phyloP scores from a whole-genome alignment of 176 grass and related monocot species.

The Carex myosuroides region DNA sequence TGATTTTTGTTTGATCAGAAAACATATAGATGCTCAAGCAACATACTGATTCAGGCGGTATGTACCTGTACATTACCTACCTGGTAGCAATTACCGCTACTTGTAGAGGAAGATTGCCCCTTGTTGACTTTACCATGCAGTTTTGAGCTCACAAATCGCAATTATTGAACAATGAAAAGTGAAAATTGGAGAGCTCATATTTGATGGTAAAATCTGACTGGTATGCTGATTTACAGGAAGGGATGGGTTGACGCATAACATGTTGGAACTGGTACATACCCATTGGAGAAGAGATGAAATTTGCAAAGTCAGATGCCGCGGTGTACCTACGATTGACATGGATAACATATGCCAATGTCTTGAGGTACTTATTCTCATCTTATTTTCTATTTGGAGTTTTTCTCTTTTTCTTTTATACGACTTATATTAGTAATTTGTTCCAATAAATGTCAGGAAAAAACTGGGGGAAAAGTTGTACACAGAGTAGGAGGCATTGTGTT shows the following conservation, averaged over 20 bases:
- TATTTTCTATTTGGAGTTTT: slow-evolving; percentile 3
- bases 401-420: background rate
- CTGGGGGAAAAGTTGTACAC: slow-evolving; percentile 73
- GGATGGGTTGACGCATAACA: slow-evolving; percentile 98
- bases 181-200: slow-evolving; percentile 15
- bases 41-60: background rate
- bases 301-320: slow-evolving; percentile 93
- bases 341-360: slow-evolving; percentile 69
- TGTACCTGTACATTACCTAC: background rate
- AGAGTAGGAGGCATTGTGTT: slow-evolving; percentile 63
- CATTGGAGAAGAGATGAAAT: slow-evolving; percentile 92
- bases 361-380: slow-evolving; percentile 45
- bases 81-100: background rate
- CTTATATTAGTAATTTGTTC: background rate
- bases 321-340: slow-evolving; percentile 95
- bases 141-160: background rate
- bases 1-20: background rate
- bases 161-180: background rate
- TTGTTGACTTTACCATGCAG: background rate
- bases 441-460: slow-evolving; percentile 61
- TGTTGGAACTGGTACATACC: slow-evolving; percentile 94
- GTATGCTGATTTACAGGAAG: slow-evolving; percentile 48
- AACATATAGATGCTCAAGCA: slow-evolving; percentile 4
- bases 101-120: background rate
- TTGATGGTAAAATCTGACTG: slow-evolving; percentile 3